A percentile compares a stretch with the other conserved stretches of the same genome.
phyloP scores from a whole-genome alignment of 345 rosid genomes.

The Anastatica hierochuntica region DNA sequence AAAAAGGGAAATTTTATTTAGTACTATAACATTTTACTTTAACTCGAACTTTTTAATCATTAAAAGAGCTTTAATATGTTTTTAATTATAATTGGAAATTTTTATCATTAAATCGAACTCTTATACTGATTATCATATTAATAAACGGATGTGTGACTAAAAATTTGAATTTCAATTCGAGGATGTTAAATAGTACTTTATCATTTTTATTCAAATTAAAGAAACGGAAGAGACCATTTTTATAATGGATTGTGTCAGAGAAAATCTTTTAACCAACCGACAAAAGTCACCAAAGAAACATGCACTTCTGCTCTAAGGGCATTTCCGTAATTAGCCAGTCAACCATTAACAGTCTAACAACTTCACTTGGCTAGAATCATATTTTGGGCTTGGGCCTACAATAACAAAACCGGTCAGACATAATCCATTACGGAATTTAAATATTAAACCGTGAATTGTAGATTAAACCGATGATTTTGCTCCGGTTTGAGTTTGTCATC shows the following conservation, averaged over 20 bases:
- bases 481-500: too few species aligned
- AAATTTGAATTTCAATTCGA: background rate
- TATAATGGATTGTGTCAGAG: conserved; percentile 23
- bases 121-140: background rate
- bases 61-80: too few species aligned
- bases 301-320: conserved; percentile 1
- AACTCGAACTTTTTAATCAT: too few species aligned
- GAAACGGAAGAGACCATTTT: conserved; percentile 6
- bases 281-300: conserved; percentile 20
- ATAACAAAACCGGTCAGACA: too few species aligned
- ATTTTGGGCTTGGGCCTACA: too few species aligned
- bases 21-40: too few species aligned
- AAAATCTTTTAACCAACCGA: conserved; percentile 12
- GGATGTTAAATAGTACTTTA: background rate
- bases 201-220: conserved; percentile 22
- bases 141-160: background rate
- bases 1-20: too few species aligned
- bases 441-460: too few species aligned
- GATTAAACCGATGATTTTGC: too few species aligned
- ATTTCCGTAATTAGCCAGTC: background rate
- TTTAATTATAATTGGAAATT: background rate
- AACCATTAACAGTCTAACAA: too few species aligned
- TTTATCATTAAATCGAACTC: background rate
- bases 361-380: too few species aligned
- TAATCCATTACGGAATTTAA: too few species aligned